Percentiles rank a stretch among this genome's conserved stretches.
These are phyloP conservation scores for Suillus subluteus DNA, from an alignment of 768 basidiomycete genomes.

Conservation along the genomic window DNA sequence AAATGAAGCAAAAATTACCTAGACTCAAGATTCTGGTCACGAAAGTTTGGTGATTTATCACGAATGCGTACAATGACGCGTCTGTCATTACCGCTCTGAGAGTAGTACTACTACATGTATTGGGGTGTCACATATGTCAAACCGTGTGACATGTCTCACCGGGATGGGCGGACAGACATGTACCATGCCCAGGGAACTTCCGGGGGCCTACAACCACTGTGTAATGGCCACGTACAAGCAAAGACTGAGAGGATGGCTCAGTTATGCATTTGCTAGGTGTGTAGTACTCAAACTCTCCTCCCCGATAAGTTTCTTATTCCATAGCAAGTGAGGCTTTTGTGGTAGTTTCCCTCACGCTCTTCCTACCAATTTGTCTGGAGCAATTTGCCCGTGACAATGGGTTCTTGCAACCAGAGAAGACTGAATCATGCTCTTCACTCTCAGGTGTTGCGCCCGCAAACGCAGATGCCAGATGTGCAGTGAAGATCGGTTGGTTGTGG, in stretches of 20 bases:
- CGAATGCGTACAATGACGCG: no score
- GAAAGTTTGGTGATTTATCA: no score
- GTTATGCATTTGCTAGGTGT: conserved; percentile 85
- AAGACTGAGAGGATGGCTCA: conserved; percentile 74
- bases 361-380: conserved; percentile 81
- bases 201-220: no score
- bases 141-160: no score
- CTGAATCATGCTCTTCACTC: conserved; percentile 51
- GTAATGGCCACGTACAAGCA: conserved; percentile 17
- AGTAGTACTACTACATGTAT: no score
- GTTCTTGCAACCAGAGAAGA: conserved; percentile 69
- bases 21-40: no score
- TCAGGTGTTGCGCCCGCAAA: conserved; percentile 23
- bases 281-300: not conserved
- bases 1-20: no score
- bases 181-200: no score
- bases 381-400: conserved; percentile 93
- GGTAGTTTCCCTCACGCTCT: conserved; percentile 78
- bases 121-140: no score
- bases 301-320: not conserved
- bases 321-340: conserved; percentile 75
- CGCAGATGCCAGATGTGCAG: conserved; percentile 67
- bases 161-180: no score
- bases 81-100: no score
- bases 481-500: conserved; percentile 83